Evolutionary conservation across 2,329 filamentous ascomycete species (phyloP), one percentile per base, ranked within the genome.

Genomic region (Colletotrichum lini): DNA sequence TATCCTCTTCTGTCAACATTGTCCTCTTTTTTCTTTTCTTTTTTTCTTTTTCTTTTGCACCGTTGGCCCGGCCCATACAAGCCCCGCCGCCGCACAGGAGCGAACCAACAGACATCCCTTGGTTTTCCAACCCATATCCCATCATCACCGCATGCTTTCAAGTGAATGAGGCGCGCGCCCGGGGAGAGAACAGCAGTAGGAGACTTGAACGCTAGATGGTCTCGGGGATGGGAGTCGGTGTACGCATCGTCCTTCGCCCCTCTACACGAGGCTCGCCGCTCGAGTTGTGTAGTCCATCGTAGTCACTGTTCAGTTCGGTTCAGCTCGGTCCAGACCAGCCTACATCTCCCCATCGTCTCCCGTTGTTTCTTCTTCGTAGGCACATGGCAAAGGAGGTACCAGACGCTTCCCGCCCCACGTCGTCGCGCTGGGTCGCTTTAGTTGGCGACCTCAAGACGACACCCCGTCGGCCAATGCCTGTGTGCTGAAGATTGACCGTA

Each of bases 41-140:
- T 63, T 35, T 30, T 38, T 8, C 8, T 10, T 38, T 38, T 38
- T 10, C 9, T 38, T 45, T 49, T 57, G 38, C 47, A 57, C 57
- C 26, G 47, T 63, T 54, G 21, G 40, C 59, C 52, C 38, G 23
- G 38, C 23, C 42, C 47, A 60, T 50, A 35, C 35, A n/a, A 62
- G 50, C 57, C 49, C 57, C 67, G 40, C 67, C 30, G 50, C 61
- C 65, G 56, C 45, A 63, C 57, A 71, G 60, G 58, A 70, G 58
- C 54, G 30, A 71, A 59, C 52, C 68, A 63, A 49, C 57, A 40
- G 35, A 38, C 35, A 38, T 47, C 57, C 16, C 44, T 47, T 30
- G 35, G 56, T 58, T 67, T 45, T 44, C 58, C 52, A 52, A 58
- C 16, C 18, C 23, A 30, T 59, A 30, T 49, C 21, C 54, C 16